A percentile compares a stretch with the other conserved stretches of the same genome.
Evolutionary conservation across 169 alveolate species (phyloP).

Genomic region (Eimeria tenella): DNA sequence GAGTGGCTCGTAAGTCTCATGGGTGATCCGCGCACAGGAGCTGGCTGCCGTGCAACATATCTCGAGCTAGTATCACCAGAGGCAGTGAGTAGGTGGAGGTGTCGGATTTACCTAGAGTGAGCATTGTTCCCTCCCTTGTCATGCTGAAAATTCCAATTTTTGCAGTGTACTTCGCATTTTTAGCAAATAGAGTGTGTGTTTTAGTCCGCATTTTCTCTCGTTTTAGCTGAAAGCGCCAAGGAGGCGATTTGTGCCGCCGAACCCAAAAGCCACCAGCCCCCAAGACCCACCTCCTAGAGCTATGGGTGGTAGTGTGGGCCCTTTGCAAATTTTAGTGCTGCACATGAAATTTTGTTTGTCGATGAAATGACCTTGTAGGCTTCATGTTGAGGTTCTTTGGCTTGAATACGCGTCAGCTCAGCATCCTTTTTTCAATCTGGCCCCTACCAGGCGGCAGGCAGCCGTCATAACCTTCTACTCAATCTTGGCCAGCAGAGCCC

Average conservation of each 20-base stretch:
- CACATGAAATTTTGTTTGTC: conserved; percentile 51
- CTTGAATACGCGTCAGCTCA: conserved; percentile 18
- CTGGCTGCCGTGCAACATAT: no score
- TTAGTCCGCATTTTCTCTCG: no score
- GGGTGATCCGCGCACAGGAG: no score
- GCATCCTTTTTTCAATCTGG: conserved; percentile 31
- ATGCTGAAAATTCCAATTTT: no score
- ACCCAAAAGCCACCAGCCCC: conserved; percentile 65
- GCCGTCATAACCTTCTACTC: conserved; percentile 11
- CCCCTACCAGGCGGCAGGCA: conserved; percentile 22
- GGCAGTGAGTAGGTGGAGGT: no score
- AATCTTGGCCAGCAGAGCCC: neutral
- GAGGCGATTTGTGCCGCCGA: conserved; percentile 36
- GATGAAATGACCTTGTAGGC: conserved; percentile 18
- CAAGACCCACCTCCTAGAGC: conserved; percentile 60
- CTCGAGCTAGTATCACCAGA: no score
- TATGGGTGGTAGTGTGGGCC: conserved; percentile 63
- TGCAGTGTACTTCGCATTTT: no score
- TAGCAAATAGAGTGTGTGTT: no score
- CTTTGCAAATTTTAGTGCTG: conserved; percentile 32
- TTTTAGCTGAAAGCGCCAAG: neutral
- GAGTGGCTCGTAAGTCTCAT: no score
- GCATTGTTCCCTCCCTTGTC: no score
- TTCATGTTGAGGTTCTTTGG: conserved; percentile 30
- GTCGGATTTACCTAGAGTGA: no score